Evolutionary conservation across 257 asterid genomes (phyloP).

Genomic region (Penstemon newberryi): DNA sequence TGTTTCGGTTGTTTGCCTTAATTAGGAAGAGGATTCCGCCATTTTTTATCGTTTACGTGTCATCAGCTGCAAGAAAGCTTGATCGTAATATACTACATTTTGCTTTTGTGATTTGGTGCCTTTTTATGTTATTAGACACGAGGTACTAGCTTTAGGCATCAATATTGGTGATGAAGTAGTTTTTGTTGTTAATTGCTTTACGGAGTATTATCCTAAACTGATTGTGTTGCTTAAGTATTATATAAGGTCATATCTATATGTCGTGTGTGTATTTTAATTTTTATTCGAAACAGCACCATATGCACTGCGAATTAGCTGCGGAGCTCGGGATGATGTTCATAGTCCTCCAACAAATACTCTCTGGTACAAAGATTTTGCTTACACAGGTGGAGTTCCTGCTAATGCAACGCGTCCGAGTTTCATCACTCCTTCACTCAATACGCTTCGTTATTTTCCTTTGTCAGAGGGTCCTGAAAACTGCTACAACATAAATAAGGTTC

Average conservation of each 20-base stretch:
- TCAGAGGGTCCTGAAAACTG: conserved; percentile 95
- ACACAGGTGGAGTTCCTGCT: conserved; percentile 88
- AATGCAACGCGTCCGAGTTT: conserved; percentile 76
- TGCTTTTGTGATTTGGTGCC: no score
- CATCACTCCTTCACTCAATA: conserved; percentile 64
- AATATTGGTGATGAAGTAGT: no score
- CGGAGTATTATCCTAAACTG: no score
- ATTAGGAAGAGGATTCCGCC: not conserved
- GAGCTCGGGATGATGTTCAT: conserved; percentile 75
- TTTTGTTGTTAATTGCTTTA: no score
- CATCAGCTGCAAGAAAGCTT: no score
- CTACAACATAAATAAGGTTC: conserved; percentile 80
- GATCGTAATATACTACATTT: no score
- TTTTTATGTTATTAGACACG: no score
- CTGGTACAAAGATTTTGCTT: conserved; percentile 90
- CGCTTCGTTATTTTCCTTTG: conserved; percentile 79
- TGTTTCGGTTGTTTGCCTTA: no score
- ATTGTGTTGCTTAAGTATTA: no score
- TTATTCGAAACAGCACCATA: conserved; percentile 66
- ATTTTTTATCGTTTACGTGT: not conserved
- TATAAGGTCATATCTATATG: no score
- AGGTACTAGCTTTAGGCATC: no score
- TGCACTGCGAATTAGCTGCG: conserved; percentile 91
- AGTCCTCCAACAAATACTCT: conserved; percentile 70
- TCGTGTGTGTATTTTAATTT: conserved; percentile 4